Evolutionary conservation across 495 filamentous ascomycete species (phyloP).

Genomic region (Neurospora sp.): DNA sequence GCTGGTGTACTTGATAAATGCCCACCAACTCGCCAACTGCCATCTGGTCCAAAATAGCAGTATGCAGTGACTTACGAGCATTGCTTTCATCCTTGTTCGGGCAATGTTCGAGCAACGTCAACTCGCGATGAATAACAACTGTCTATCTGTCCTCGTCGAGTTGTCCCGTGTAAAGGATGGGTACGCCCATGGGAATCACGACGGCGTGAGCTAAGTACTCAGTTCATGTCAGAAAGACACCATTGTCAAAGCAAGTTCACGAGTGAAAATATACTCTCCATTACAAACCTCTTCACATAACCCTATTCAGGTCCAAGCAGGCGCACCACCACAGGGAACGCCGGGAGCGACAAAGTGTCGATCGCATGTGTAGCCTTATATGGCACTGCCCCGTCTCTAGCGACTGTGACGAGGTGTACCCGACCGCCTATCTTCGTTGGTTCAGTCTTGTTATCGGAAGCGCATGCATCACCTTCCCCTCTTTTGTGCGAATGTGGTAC

Average conservation of each 20-base stretch:
- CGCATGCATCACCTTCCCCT: neutral
- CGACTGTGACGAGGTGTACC: neutral
- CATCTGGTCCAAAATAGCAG: neutral
- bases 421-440: neutral
- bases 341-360: neutral
- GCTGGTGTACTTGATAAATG: neutral
- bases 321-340: neutral
- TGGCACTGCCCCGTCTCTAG: neutral
- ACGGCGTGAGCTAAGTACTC: neutral
- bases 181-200: neutral
- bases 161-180: neutral
- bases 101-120: neutral
- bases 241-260: neutral
- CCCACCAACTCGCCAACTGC: neutral
- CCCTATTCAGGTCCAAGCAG: neutral
- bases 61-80: neutral
- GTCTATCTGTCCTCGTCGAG: neutral
- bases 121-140: neutral
- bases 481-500: neutral
- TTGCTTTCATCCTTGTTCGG: neutral
- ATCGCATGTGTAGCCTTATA: neutral
- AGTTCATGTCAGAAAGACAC: neutral
- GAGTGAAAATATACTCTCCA: neutral
- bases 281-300: neutral
- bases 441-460: neutral